A percentile compares a stretch with the other conserved stretches of the same genome.
phyloP scores from a whole-genome alignment of 257 asterid species.

The Eustoma russellianum region DNA sequence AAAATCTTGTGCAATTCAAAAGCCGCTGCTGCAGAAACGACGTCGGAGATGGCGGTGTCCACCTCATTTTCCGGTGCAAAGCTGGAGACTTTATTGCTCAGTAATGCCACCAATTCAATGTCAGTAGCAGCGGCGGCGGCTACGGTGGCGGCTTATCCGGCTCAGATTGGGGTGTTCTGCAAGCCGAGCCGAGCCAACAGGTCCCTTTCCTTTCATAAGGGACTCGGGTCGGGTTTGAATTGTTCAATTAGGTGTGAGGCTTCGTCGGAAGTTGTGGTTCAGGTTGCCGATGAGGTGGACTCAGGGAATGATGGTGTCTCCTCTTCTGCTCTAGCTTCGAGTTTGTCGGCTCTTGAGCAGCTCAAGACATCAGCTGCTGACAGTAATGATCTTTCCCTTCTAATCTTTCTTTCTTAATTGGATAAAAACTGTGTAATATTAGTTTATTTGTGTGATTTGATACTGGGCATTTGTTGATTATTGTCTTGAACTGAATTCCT shows the following conservation, averaged over 20 bases:
- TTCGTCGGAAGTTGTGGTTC: slow-evolving; percentile 30
- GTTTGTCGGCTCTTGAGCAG: slow-evolving; percentile 78
- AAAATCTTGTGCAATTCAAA: not conserved
- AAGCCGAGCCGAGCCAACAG: slow-evolving; percentile 37
- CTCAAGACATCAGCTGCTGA: slow-evolving; percentile 81
- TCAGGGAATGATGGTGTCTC: slow-evolving; percentile 34
- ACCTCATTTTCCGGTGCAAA: slow-evolving; percentile 64
- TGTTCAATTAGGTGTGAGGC: slow-evolving; percentile 42
- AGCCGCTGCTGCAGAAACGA: slow-evolving; percentile 15
- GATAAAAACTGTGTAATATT: too few species aligned
- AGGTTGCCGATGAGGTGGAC: slow-evolving; percentile 26
- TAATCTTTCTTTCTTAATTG: not conserved
- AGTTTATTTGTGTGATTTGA: not conserved
- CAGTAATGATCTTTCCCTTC: slow-evolving; percentile 29
- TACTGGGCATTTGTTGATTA: not conserved
- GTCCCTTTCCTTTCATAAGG: slow-evolving; percentile 9
- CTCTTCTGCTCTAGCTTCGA: slow-evolving; percentile 55
- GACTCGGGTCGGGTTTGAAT: slow-evolving; percentile 11
- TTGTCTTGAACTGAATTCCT: not conserved
- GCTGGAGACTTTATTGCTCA: slow-evolving; percentile 54
- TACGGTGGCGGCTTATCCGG: slow-evolving; percentile 26
- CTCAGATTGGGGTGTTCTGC: slow-evolving; percentile 32
- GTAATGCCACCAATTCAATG: slow-evolving; percentile 38
- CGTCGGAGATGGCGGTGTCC: slow-evolving; percentile 57
- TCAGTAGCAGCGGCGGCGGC: slow-evolving; percentile 14